Base-by-base conservation (phyloP, 2,329 filamentous ascomycete genomes). In the Didymella exigua region DNA sequence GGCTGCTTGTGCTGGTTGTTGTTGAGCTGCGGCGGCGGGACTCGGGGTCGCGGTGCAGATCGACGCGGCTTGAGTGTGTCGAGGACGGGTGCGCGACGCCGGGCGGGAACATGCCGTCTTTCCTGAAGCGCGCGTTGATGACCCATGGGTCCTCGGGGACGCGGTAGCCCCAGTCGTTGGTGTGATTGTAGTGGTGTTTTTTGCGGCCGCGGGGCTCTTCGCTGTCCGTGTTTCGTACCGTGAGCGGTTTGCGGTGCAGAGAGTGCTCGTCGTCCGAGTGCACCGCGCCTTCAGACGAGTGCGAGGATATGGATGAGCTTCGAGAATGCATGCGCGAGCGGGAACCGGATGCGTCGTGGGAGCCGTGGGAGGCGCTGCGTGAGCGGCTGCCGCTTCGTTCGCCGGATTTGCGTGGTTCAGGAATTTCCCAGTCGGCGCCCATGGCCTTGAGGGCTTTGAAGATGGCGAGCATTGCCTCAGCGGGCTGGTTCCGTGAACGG, bases 141-240 rank as follows among this genome's bases (percentile, higher is more conserved):
- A 96, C 90, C 93, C 93, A 98, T 10, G 93, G 91, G 68, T 98
- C 93, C 54, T 91, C 91, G 0, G 93, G 92, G n/a, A 98, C 84
- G 62, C 86, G 87, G 75, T 96, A 96, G 57, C 89, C 85, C 63
- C 76, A 82, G 64, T 82, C 79, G 57, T 82, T 81, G 65, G 74
- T 76, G 11, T 75, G 71, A 16, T 78, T 78, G 56, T 77, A 76
- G 23, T 77, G 73, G 53, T 75, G 75, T 46, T 75, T 74, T 16
- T 70, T 67, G 9, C 77, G 69, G n/a, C 73, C 73, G 44, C 75
- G 64, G n/a, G 60, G 42, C 7, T 61, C 61, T 16, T 63, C 64
- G 5, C 46, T 30, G 9, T 57, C 63, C 11, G 59, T 56, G 49
- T 73, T 75, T 30, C 67, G 70, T 4, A 73, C 65, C 9, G 61